A percentile compares a stretch with the other conserved stretches of the same genome.
phyloP scores from a whole-genome alignment of 768 basidiomycete genomes.

The Auricularia auricula-judae region DNA sequence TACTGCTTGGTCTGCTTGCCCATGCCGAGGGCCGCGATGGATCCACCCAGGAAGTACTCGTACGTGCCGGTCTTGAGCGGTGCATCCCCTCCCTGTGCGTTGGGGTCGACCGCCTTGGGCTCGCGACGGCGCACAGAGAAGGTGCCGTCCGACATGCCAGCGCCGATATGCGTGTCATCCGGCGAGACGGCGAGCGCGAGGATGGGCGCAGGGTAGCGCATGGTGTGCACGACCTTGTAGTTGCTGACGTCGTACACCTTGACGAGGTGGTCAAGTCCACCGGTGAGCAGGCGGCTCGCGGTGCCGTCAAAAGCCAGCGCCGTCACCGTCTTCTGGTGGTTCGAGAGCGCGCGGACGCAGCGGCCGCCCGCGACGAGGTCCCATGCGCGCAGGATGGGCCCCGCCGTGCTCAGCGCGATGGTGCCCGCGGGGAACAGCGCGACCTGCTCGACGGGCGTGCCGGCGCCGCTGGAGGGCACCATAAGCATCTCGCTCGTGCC shows the following conservation, averaged over 20 bases:
- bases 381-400: constrained; percentile 90
- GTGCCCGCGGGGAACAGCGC: constrained; percentile 87
- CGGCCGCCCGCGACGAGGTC: constrained; percentile 86
- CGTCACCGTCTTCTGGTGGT: constrained; percentile 97
- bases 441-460: constrained; percentile 77
- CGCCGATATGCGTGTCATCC: constrained; percentile 91
- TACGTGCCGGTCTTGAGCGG: constrained; percentile 45
- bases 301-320: constrained; percentile 70
- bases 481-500: constrained; percentile 79
- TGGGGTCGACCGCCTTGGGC: constrained; percentile 38
- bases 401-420: constrained; percentile 73
- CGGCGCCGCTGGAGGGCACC: constrained; percentile 25
- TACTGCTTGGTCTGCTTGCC: constrained; percentile 24
- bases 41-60: constrained; percentile 53
- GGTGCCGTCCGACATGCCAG: constrained; percentile 97
- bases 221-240: constrained; percentile 95
- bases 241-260: constrained; percentile 94
- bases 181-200: constrained; percentile 92
- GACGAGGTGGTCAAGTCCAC: constrained; percentile 92
- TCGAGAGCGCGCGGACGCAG: constrained; percentile 84
- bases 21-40: constrained; percentile 44
- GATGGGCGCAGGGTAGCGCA: constrained; percentile 93
- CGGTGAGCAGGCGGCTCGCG: constrained; percentile 74
- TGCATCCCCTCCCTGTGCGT: constrained; percentile 17
- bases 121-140: constrained; percentile 91